Base-by-base conservation (phyloP, 257 asterid species). In the Cordia subcordata region DNA sequence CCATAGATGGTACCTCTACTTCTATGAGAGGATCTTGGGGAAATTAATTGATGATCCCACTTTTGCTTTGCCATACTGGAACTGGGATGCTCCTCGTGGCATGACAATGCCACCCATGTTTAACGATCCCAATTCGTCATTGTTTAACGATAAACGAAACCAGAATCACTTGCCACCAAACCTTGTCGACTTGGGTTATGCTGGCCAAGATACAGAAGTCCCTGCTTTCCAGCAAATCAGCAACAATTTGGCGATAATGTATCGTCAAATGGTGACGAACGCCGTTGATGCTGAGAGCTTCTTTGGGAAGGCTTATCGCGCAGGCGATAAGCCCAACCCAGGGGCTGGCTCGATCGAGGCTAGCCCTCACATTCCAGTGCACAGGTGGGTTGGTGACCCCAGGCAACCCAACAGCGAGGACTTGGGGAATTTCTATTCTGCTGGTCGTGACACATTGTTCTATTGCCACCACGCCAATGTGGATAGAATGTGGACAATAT, bases 401-500 rank as follows among this genome's bases (percentile, higher is more conserved):
- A 18, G 64, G 27, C 37, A 62, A 44, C 21, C 38, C 11, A 50
- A 74, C 55, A 49, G 67, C 20, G 18, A 16, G 21, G 58, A 55
- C 45, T 23, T 52, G 66, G 77, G 74, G 0, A 61, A 62, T 16
- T 39, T 40, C 13, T 64, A 58, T 18, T 60, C 58, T 5, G 63
- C 57, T 8, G 68, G 49, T 0, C 40, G 94, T 62, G 96, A 87
- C 67, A 13, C 67, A 0, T 0, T 77, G 22, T 87, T 87, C 75
- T 85, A 80, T 51, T 60, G 56, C 27, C 96, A 82, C 58, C 96
- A 87, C 71, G 69, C 82, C 0, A 85, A 85, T 18, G 76, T 80
- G 0, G 96, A 87, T 22, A 46, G 95, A 1, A 72, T 87, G 95
- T 87, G 95, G 95, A 20, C 83, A 0, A 49, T 80, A 0, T 84